Evolutionary conservation across 441 rosid species (phyloP), one percentile per base, ranked within the genome.

Genomic region (Gossypium davidsonii): DNA sequence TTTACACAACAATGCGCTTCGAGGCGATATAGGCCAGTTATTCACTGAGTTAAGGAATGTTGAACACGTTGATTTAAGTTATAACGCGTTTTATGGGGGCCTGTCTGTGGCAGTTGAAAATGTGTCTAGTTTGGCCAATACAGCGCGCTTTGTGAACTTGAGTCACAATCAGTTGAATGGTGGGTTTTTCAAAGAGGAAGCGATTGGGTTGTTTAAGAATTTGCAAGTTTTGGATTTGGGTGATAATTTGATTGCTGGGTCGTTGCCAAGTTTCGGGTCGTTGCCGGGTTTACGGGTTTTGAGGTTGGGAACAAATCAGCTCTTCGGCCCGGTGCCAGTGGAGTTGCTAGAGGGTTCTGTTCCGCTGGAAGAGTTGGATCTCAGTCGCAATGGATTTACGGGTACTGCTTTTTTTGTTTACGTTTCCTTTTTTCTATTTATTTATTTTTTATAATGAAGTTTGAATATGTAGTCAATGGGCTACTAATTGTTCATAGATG

Each of bases 31-130:
- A 42, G 81, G 81, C 0, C 82, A 75, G 75, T 68, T 94, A 18
- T 80, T 92, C 73, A 78, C 79, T 26, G 89, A 86, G 76, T 70
- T 92, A 61, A 83, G 83, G 87, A 94, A 90, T 74, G 86, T 89
- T 37, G 98, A 94, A 75, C 71, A 77, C 46, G 86, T 94, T 76
- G 98, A 94, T 81, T 87, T 94, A 89, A 94, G 98, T 80, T 63
- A 60, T 25, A 94, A 94, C 74, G 48, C 37, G 11, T 90, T 94
- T 79, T 83, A 48, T 20, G 98, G 98, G 8, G 85, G 83, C 53
- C 71, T 92, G 53, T 63, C 77, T 28, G 71, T 85, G n/a, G 15
- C 79, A 6, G 58, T 72, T 3, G 86, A 85, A 14, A 94, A 90
- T 71, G 74, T 87, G 61, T 87, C 98, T 2, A 85, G 97, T 62